Conservation (phyloP, 2,329 filamentous ascomycete species). For the Sclerotinia minor region DNA sequence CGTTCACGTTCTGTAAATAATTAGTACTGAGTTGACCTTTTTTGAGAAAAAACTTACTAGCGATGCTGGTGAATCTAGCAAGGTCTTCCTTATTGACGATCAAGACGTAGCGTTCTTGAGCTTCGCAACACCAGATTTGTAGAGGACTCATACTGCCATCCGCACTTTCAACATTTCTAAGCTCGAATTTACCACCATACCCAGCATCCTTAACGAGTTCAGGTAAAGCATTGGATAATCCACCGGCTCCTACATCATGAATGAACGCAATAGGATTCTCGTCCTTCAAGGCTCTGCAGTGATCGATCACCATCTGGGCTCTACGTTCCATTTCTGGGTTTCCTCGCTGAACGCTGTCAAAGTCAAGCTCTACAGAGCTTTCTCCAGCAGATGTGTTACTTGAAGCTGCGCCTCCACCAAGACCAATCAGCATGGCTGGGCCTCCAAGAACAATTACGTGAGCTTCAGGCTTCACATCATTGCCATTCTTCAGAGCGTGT, state of each 20-base stretch:
- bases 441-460: constrained; percentile 91
- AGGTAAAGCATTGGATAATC: constrained; percentile 77
- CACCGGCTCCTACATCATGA: constrained; percentile 94
- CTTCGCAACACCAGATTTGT: constrained; percentile 97
- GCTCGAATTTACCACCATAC: constrained; percentile 85
- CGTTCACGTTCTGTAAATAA: constrained; percentile 66
- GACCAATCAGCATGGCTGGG: constrained; percentile 94
- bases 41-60: constrained; percentile 46
- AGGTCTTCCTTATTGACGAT: constrained; percentile 79
- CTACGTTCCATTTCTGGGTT: constrained; percentile 95
- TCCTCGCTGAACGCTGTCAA: constrained; percentile 93
- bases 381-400: constrained; percentile 86
- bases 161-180: constrained; percentile 89
- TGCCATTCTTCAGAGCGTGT: constrained; percentile 81
- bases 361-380: constrained; percentile 88
- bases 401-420: constrained; percentile 92
- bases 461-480: constrained; percentile 80
- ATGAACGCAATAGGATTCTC: constrained; percentile 94
- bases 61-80: constrained; percentile 71
- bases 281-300: constrained; percentile 79
- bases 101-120: constrained; percentile 93
- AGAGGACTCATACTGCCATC: constrained; percentile 92
- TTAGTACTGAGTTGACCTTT: constrained; percentile 16
- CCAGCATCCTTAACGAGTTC: constrained; percentile 91
- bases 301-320: constrained; percentile 97